These are phyloP conservation scores for Metarhizium rileyi DNA, from an alignment of 2,329 filamentous ascomycete genomes.

Conservation along the genomic window DNA sequence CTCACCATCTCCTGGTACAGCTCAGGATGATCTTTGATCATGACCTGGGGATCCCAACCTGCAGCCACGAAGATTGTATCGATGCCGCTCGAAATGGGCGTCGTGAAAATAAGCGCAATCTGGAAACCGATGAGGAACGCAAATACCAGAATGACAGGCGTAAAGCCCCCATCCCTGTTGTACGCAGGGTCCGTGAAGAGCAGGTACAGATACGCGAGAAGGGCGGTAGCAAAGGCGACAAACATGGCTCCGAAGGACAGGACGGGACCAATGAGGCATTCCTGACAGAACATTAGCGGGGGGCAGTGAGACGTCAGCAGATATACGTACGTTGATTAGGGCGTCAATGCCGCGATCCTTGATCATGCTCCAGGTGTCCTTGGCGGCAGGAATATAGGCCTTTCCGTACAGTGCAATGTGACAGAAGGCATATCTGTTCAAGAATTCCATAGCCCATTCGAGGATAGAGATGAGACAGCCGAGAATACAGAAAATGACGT, in stretches of 20 bases:
- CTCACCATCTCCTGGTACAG: slow-evolving; percentile 69
- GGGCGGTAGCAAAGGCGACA: slow-evolving; percentile 70
- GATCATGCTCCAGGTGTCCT: slow-evolving; percentile 86
- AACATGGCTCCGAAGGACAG: slow-evolving; percentile 72
- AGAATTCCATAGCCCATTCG: slow-evolving; percentile 77
- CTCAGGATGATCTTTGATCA: slow-evolving; percentile 73
- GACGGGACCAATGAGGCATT: slow-evolving; percentile 70
- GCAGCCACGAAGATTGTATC: slow-evolving; percentile 84
- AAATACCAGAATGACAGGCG: slow-evolving; percentile 71
- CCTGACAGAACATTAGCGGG: slow-evolving; percentile 26
- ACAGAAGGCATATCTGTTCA: slow-evolving; percentile 88
- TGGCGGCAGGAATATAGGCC: slow-evolving; percentile 74
- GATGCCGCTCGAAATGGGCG: slow-evolving; percentile 77
- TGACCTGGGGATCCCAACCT: slow-evolving; percentile 59
- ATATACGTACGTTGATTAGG: slow-evolving; percentile 54
- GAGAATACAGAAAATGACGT: slow-evolving; percentile 62
- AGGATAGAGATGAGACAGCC: slow-evolving; percentile 62
- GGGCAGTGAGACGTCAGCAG: background rate
- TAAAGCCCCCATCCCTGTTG: slow-evolving; percentile 59
- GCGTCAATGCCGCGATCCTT: slow-evolving; percentile 86
- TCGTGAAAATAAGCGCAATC: slow-evolving; percentile 82
- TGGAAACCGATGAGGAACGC: slow-evolving; percentile 85
- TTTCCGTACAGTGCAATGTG: slow-evolving; percentile 93
- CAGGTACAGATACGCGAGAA: slow-evolving; percentile 82
- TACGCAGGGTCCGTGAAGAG: slow-evolving; percentile 71